Conservation (phyloP, 2,329 filamentous ascomycete genomes). For the Atkinsonella hypoxylon region DNA sequence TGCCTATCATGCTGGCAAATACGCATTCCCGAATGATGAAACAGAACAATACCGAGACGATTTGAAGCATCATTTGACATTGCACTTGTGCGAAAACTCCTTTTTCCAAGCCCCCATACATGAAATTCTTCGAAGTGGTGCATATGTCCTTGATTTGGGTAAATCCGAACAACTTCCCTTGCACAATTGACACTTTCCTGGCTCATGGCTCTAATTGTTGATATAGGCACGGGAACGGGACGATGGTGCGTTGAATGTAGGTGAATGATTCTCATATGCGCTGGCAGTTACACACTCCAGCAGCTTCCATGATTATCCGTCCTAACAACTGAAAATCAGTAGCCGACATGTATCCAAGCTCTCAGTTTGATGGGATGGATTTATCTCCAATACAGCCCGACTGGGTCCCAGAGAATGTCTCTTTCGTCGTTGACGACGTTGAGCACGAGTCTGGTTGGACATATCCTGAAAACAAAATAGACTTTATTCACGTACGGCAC, state of each 20-base stretch:
- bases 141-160: constrained; percentile 35
- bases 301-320: background rate
- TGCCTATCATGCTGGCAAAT: constrained; percentile 29
- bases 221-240: constrained; percentile 36
- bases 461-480: constrained; percentile 31
- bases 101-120: constrained; percentile 34
- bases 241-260: constrained; percentile 39
- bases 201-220: background rate
- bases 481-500: constrained; percentile 38
- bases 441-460: constrained; percentile 39
- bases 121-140: constrained; percentile 24
- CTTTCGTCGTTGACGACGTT: constrained; percentile 40
- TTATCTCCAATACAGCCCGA: constrained; percentile 40
- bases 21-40: constrained; percentile 32
- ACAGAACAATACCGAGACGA: constrained; percentile 30
- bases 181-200: background rate
- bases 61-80: constrained; percentile 27
- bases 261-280: constrained; percentile 12
- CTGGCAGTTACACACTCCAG: too few species aligned
- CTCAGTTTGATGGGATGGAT: constrained; percentile 35
- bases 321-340: constrained; percentile 19
- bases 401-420: constrained; percentile 38
- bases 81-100: constrained; percentile 26
- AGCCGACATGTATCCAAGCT: constrained; percentile 32
- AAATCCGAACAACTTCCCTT: constrained; percentile 12